A percentile compares a stretch with the other conserved stretches of the same genome.
Evolutionary conservation across 345 rosid genomes (phyloP).

Genomic region (Erucastrum elatum): DNA sequence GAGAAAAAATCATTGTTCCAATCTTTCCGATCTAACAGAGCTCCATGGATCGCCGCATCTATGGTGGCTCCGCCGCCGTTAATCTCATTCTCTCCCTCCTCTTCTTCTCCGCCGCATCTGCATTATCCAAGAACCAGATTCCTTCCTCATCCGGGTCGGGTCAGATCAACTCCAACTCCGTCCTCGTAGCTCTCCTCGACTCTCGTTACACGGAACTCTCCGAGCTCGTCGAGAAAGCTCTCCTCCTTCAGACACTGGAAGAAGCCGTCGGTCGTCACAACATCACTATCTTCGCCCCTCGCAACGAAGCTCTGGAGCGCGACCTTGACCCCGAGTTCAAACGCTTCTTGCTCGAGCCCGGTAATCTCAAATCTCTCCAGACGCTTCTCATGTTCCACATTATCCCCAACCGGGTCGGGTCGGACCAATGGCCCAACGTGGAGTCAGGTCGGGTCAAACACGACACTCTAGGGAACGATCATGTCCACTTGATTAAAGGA

Average conservation of each 20-base stretch:
- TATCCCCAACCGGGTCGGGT: conserved; percentile 51
- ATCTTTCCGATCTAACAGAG: conserved; percentile 29
- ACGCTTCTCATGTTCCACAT: conserved; percentile 61
- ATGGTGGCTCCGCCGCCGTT: conserved; percentile 29
- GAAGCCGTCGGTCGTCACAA: conserved; percentile 58
- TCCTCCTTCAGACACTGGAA: conserved; percentile 65
- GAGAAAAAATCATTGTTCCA: neutral
- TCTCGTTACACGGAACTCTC: conserved; percentile 78
- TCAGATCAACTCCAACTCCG: conserved; percentile 74
- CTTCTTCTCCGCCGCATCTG: conserved; percentile 1
- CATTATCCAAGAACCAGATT: conserved; percentile 28
- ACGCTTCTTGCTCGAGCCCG: conserved; percentile 74
- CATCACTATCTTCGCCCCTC: conserved; percentile 74
- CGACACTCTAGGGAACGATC: conserved; percentile 41
- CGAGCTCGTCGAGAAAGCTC: conserved; percentile 73
- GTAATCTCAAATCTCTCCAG: conserved; percentile 68
- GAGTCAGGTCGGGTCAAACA: conserved; percentile 38
- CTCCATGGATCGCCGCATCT: conserved; percentile 42
- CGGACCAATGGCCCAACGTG: conserved; percentile 39
- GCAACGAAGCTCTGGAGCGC: conserved; percentile 70
- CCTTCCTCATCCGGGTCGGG: conserved; percentile 39
- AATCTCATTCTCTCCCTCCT: conserved; percentile 12
- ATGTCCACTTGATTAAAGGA: conserved; percentile 39
- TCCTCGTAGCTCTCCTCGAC: conserved; percentile 77
- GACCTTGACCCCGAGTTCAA: conserved; percentile 75